These are phyloP conservation scores for Apium graveolens DNA, from an alignment of 129 eudicot genomes.

Conservation along the genomic window DNA sequence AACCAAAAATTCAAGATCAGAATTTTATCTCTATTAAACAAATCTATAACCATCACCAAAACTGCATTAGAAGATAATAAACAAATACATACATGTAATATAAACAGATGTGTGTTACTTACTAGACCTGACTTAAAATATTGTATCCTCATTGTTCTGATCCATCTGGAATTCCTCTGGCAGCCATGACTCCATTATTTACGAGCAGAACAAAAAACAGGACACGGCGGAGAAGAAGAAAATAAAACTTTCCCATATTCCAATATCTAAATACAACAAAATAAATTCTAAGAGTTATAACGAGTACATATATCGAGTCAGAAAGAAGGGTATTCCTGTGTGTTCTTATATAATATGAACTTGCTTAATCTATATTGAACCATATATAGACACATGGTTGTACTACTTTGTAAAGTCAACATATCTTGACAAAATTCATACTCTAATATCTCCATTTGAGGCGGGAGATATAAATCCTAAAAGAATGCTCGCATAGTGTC, in stretches of 20 bases:
- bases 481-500: too few species aligned
- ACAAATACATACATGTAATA: background rate
- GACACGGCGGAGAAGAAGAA: conserved; percentile 10
- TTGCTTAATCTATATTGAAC: background rate
- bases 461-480: too few species aligned
- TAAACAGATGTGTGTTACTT: background rate
- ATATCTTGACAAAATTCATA: too few species aligned
- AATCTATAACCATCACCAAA: background rate
- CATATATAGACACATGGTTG: background rate
- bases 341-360: background rate
- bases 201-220: conserved; percentile 12
- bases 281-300: background rate
- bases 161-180: conserved; percentile 24
- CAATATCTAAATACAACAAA: background rate
- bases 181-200: conserved; percentile 15
- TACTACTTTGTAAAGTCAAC: too few species aligned
- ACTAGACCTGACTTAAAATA: conserved; percentile 54
- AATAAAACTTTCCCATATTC: conserved; percentile 21
- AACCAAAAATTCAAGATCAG: background rate
- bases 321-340: background rate
- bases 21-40: too few species aligned
- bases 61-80: background rate
- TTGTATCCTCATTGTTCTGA: conserved; percentile 52
- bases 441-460: too few species aligned
- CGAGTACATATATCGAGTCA: background rate